Evolutionary conservation across 495 filamentous ascomycete species (phyloP).

Genomic region (Bacidia rubella): DNA sequence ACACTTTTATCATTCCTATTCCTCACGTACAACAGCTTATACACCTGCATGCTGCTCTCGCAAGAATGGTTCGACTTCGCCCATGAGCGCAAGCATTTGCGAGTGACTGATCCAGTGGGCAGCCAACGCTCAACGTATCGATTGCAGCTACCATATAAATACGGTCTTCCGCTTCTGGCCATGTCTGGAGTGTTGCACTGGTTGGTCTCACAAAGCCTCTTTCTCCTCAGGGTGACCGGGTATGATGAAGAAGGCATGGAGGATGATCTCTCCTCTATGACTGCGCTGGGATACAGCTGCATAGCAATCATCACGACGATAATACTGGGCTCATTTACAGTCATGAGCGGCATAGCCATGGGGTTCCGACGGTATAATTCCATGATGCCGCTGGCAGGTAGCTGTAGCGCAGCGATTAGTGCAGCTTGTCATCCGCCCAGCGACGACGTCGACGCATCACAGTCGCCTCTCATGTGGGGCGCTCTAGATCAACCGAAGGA

Average conservation of each 20-base stretch:
- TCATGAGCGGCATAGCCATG: constrained; percentile 16
- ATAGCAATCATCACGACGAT: constrained; percentile 21
- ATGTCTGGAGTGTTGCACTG: constrained; percentile 27
- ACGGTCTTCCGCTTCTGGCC: constrained; percentile 26
- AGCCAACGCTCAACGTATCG: constrained; percentile 31
- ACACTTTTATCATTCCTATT: constrained; percentile 31
- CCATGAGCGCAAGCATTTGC: constrained; percentile 24
- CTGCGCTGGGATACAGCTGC: constrained; percentile 22
- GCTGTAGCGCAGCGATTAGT: constrained; percentile 31
- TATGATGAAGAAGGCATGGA: constrained; percentile 1
- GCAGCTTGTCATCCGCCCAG: constrained; percentile 30
- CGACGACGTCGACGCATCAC: constrained; percentile 7
- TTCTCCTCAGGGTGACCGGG: constrained; percentile 20
- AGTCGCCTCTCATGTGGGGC: constrained; percentile 27
- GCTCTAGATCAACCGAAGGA: constrained; percentile 3
- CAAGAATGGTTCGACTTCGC: constrained; percentile 25
- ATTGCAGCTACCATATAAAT: constrained; percentile 33
- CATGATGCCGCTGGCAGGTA: constrained; percentile 28
- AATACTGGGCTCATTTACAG: constrained; percentile 15
- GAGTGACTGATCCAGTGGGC: constrained; percentile 32
- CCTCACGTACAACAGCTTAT: constrained; percentile 25
- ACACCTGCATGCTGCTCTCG: constrained; percentile 29
- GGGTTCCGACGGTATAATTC: constrained; percentile 17
- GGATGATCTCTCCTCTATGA: background rate
- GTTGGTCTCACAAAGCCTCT: constrained; percentile 29